phyloP scores from a whole-genome alignment of 1,284 basidiomycete species.

The Ceratobasidium sp. region DNA sequence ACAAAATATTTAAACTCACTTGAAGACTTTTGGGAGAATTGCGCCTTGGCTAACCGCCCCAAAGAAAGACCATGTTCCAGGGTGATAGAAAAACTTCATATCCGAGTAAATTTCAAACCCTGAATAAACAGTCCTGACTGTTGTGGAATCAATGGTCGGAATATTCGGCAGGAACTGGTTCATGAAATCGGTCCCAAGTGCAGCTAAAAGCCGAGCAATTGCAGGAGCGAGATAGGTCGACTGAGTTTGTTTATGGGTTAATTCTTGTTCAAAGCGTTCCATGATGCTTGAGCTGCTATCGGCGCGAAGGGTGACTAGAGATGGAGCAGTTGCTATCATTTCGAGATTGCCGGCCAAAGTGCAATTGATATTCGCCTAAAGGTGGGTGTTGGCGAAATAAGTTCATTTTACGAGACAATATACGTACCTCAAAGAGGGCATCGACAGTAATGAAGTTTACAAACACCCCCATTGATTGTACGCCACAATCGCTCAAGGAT shows the following conservation, averaged over 20 bases:
- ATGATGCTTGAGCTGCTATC: conserved; percentile 4
- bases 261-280: background rate
- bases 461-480: conserved; percentile 2
- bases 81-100: background rate
- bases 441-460: background rate
- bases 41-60: background rate
- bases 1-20: background rate
- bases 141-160: background rate
- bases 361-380: conserved; percentile 1
- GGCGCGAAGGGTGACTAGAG: background rate
- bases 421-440: background rate
- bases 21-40: background rate
- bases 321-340: background rate
- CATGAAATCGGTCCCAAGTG: conserved; percentile 8
- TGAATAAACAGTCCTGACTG: background rate
- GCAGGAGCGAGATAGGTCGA: conserved; percentile 11
- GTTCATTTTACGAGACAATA: background rate
- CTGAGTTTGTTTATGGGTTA: background rate
- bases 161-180: conserved; percentile 9
- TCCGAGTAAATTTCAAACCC: background rate
- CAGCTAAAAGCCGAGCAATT: background rate
- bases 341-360: background rate
- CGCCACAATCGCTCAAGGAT: background rate
- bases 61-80: background rate
- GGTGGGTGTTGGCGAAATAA: background rate